These are phyloP conservation scores for Hypholoma sublateritium DNA, from an alignment of 768 basidiomycete species.

Conservation along the genomic window DNA sequence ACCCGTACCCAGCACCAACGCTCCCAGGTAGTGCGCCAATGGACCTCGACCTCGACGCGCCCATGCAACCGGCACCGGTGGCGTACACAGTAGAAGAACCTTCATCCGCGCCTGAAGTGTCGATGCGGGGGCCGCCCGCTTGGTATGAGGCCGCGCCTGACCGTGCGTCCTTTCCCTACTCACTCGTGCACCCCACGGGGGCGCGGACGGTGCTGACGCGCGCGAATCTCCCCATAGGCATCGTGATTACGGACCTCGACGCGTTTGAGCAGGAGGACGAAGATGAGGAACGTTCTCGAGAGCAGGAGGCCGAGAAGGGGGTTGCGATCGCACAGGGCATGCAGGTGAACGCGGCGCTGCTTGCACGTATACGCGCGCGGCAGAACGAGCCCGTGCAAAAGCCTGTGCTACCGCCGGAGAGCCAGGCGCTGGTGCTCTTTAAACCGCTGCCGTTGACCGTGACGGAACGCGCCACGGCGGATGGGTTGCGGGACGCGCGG, in stretches of 20 bases:
- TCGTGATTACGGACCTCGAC: constrained; percentile 62
- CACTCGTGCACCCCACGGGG: not conserved
- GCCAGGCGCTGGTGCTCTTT: constrained; percentile 58
- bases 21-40: constrained; percentile 3
- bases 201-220: not conserved
- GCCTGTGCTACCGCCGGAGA: constrained; percentile 17
- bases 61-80: constrained; percentile 6
- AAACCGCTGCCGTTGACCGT: constrained; percentile 34
- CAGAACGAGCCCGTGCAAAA: constrained; percentile 19
- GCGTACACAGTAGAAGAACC: constrained; percentile 35
- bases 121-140: constrained; percentile 56
- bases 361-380: constrained; percentile 41
- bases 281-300: constrained; percentile 21
- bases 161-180: constrained; percentile 41
- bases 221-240: constrained; percentile 40
- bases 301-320: constrained; percentile 1
- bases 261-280: constrained; percentile 47
- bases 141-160: constrained; percentile 75
- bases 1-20: constrained; percentile 2
- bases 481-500: constrained; percentile 12
- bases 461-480: constrained; percentile 14
- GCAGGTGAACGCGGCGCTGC: constrained; percentile 43
- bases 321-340: constrained; percentile 12
- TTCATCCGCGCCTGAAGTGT: constrained; percentile 42
- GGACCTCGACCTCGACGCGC: constrained; percentile 11